Base-by-base conservation (phyloP, 2,329 filamentous ascomycete species). In the Colletotrichum truncatum region DNA sequence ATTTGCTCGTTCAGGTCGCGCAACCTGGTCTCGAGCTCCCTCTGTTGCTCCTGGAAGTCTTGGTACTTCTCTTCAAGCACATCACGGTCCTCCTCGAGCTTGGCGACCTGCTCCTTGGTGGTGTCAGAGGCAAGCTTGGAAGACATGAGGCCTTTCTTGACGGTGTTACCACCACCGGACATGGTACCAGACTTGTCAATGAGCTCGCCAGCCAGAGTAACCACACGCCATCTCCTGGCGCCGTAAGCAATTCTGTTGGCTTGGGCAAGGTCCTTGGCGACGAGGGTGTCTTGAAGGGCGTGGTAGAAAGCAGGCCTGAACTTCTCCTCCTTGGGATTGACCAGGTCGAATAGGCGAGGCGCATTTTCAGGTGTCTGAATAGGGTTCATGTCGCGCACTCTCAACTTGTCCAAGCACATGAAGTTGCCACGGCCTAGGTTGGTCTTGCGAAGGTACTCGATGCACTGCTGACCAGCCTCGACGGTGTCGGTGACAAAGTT, bases 141-240 rank as follows among this genome's bases (percentile, higher is more conserved):
- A 0, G 95, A 98, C 97, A 99, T 99, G 62, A 94, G 89, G 1
- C 97, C 97, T 74, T 91, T 93, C 72, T 95, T 94, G 61, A 96
- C 93, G 14, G 93, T 92, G 46, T 89, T 95, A 61, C 96, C 96
- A 84, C 96, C 96, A 83, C 96, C 96, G 64, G 93, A 97, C 96
- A 99, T 98, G 34, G 96, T 98, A 84, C 96, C 96, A 1, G 95
- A 98, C 76, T 97, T 97, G 81, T 99, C 96, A 70, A 99, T 98
- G 55, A 99, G 86, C 77, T 98, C 94, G 51, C 96, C 96, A 66
- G 94, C 93, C 2, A 99, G 87, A 0, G 96, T 99, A 39, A 99
- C 96, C 3, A 99, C 96, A 69, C 96, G 90, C 96, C 96, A 99
- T 77, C 96, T 85, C 81, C 90, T 93, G 46, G 93, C 93, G 41